phyloP scores from a whole-genome alignment of 345 rosid genomes.

The Linum trigynum region DNA sequence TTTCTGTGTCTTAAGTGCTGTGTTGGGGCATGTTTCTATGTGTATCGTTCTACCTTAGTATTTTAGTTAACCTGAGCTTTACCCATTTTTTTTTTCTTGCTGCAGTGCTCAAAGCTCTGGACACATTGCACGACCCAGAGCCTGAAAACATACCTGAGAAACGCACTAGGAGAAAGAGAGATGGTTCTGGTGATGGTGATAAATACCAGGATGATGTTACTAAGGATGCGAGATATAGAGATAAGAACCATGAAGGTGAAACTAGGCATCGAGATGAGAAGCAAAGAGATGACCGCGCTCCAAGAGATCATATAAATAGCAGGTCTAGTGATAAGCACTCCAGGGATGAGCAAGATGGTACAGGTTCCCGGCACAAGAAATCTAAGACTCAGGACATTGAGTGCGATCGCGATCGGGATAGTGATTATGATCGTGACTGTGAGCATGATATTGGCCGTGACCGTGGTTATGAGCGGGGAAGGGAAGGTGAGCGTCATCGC shows the following conservation, averaged over 20 bases:
- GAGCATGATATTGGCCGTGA: constrained; percentile 31
- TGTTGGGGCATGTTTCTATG: background rate
- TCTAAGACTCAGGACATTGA: constrained; percentile 48
- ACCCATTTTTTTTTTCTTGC: constrained; percentile 1
- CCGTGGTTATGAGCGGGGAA: constrained; percentile 26
- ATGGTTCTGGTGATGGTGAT: constrained; percentile 46
- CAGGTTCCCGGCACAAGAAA: constrained; percentile 39
- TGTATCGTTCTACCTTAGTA: background rate
- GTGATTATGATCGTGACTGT: constrained; percentile 25
- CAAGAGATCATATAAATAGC: constrained; percentile 40
- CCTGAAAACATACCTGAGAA: constrained; percentile 47
- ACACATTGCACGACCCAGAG: constrained; percentile 39
- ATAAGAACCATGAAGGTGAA: constrained; percentile 57
- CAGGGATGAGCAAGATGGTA: constrained; percentile 43
- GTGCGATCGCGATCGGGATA: constrained; percentile 33
- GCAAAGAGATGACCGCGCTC: constrained; percentile 36
- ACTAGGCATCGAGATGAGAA: constrained; percentile 39
- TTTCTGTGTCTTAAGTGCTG: background rate
- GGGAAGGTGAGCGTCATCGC: constrained; percentile 21
- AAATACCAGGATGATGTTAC: constrained; percentile 49
- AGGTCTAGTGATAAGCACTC: constrained; percentile 17
- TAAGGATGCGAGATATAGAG: constrained; percentile 53
- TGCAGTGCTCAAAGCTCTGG: constrained; percentile 37
- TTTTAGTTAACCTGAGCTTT: constrained; percentile 9
- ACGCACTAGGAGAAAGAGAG: constrained; percentile 54